Evolutionary conservation across 441 rosid species (phyloP).

Genomic region (Croton setiger): DNA sequence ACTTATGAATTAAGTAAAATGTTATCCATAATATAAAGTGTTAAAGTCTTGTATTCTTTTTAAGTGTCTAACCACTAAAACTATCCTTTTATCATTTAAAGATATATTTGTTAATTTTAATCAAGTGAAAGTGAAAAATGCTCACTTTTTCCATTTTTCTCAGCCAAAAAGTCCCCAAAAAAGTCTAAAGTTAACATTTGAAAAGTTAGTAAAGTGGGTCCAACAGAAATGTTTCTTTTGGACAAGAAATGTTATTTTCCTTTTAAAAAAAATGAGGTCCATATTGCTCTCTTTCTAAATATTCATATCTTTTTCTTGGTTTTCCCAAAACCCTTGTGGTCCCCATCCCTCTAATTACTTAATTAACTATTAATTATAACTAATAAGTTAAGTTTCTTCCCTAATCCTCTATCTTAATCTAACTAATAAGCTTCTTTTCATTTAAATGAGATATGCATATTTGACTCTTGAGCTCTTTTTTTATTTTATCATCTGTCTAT

Average conservation of each 20-base stretch:
- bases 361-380: not conserved
- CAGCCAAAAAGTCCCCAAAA: not conserved
- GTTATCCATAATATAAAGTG: too few relatives aligned
- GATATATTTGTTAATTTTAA: not conserved
- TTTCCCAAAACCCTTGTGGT: constrained; percentile 7
- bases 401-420: too few relatives aligned
- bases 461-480: too few relatives aligned
- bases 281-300: constrained; percentile 16
- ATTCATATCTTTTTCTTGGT: constrained; percentile 16
- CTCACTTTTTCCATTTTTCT: not conserved
- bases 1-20: too few relatives aligned
- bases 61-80: not conserved
- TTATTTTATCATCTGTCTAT: too few relatives aligned
- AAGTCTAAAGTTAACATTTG: not conserved
- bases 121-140: not conserved
- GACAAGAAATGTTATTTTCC: not conserved
- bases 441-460: too few relatives aligned
- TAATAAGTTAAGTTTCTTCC: too few relatives aligned
- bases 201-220: constrained; percentile 16
- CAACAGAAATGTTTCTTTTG: not conserved
- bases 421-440: too few relatives aligned
- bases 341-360: constrained; percentile 10
- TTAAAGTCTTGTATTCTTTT: too few relatives aligned
- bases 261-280: constrained; percentile 8
- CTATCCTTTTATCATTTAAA: not conserved